Percentiles rank a stretch among this genome's conserved stretches.
Evolutionary conservation across 2,329 filamentous ascomycete species (phyloP).

Genomic region (Arthrinium puccinioides): DNA sequence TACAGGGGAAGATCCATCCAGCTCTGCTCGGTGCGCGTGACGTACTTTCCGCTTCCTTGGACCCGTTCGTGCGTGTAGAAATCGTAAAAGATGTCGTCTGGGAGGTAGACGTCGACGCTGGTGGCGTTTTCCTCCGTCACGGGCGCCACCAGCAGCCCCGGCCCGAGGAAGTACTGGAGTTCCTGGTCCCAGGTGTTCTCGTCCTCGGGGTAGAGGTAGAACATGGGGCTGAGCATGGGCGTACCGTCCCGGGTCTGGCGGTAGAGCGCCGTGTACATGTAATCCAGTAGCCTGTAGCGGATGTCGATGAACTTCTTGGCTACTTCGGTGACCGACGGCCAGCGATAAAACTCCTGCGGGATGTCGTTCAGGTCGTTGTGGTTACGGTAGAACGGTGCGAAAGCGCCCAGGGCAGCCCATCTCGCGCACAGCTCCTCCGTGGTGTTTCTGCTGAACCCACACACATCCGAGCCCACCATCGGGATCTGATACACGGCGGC

Average conservation of each 20-base stretch:
- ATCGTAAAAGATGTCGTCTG: slow-evolving; percentile 41
- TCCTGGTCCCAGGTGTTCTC: slow-evolving; percentile 31
- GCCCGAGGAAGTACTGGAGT: slow-evolving; percentile 39
- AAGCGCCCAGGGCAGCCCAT: slow-evolving; percentile 69
- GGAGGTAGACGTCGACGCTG: slow-evolving; percentile 37
- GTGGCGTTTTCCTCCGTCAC: slow-evolving; percentile 36
- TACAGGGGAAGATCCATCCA: slow-evolving; percentile 56
- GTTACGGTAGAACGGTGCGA: slow-evolving; percentile 70
- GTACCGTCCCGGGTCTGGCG: slow-evolving; percentile 54
- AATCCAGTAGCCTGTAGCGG: slow-evolving; percentile 65
- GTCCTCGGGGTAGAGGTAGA: slow-evolving; percentile 58
- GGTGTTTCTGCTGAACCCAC: slow-evolving; percentile 64
- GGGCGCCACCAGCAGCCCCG: slow-evolving; percentile 35
- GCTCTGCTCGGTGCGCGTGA: slow-evolving; percentile 30
- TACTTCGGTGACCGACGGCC: slow-evolving; percentile 51
- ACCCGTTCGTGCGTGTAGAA: slow-evolving; percentile 41
- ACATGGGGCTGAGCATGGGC: slow-evolving; percentile 60
- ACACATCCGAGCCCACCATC: slow-evolving; percentile 67
- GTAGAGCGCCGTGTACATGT: slow-evolving; percentile 65
- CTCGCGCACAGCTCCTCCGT: slow-evolving; percentile 64
- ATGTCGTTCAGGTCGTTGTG: slow-evolving; percentile 51
- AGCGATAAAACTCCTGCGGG: slow-evolving; percentile 68
- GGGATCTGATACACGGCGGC: slow-evolving; percentile 60
- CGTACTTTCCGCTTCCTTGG: slow-evolving; percentile 28
- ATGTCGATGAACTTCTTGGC: slow-evolving; percentile 60